Evolutionary conservation across 345 rosid species (phyloP).

Genomic region (Salix suchowensis): DNA sequence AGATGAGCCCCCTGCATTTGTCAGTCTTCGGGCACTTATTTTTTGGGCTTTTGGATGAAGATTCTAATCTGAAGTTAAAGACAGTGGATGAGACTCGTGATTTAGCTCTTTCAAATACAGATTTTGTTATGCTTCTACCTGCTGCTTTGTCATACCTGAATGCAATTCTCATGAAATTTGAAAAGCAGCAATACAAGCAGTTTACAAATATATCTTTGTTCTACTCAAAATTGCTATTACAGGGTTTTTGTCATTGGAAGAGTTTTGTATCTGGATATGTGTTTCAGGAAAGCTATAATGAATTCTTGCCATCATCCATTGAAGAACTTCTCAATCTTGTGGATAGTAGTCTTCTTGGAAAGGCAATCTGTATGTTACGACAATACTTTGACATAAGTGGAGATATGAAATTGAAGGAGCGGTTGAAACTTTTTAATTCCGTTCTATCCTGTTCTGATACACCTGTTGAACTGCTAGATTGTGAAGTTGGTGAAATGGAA

Average conservation of each 20-base stretch:
- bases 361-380: conserved; percentile 59
- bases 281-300: conserved; percentile 59
- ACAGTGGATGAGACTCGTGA: conserved; percentile 14
- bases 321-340: conserved; percentile 51
- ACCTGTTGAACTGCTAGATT: conserved; percentile 51
- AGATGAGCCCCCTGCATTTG: conserved; percentile 66
- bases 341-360: conserved; percentile 63
- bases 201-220: conserved; percentile 42
- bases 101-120: conserved; percentile 45
- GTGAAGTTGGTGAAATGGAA: conserved; percentile 40
- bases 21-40: conserved; percentile 59
- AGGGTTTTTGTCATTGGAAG: conserved; percentile 57
- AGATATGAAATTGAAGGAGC: conserved; percentile 39
- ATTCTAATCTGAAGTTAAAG: conserved; percentile 12
- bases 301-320: conserved; percentile 36
- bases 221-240: conserved; percentile 51
- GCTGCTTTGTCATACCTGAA: conserved; percentile 53
- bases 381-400: conserved; percentile 48
- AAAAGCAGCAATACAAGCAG: conserved; percentile 34
- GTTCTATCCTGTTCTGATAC: conserved; percentile 33
- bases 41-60: conserved; percentile 29
- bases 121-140: conserved; percentile 67
- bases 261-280: conserved; percentile 48
- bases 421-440: conserved; percentile 50
- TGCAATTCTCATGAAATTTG: conserved; percentile 39